These are phyloP conservation scores for Penicillium fuscoglaucum DNA, from an alignment of 2,329 filamentous ascomycete species.

Conservation along the genomic window DNA sequence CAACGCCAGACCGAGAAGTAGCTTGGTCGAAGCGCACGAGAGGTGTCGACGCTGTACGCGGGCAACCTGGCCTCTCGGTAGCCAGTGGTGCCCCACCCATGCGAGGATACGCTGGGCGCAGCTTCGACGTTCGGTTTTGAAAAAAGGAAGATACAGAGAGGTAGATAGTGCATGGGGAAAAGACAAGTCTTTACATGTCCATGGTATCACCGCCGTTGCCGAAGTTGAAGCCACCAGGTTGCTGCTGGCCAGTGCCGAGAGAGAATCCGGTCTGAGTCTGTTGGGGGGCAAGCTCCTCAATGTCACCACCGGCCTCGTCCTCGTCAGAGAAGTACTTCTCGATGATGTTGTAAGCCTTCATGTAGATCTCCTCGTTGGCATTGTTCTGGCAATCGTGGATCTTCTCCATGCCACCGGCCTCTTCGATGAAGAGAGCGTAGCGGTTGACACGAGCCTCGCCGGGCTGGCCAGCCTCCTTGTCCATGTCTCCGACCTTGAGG, in stretches of 20 bases:
- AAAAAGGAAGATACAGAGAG: neutral
- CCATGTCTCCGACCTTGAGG: conserved; percentile 97
- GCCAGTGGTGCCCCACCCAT: neutral
- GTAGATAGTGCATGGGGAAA: neutral
- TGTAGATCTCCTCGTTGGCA: conserved; percentile 99
- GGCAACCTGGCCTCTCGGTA: neutral
- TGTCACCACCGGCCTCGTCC: conserved; percentile 75
- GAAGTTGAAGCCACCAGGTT: conserved; percentile 86
- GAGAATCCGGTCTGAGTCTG: conserved; percentile 74
- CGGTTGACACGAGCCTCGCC: conserved; percentile 70
- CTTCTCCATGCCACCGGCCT: conserved; percentile 99
- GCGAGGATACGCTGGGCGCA: conserved; percentile 1
- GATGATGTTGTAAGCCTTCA: conserved; percentile 99
- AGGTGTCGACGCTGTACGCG: neutral
- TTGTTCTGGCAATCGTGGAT: conserved; percentile 99
- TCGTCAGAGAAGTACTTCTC: conserved; percentile 99
- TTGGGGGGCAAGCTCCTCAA: conserved; percentile 75
- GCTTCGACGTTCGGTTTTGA: conserved; percentile 4
- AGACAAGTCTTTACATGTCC: conserved; percentile 62
- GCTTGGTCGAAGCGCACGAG: conserved; percentile 1
- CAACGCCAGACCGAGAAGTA: conserved; percentile 3
- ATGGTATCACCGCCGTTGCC: conserved; percentile 71
- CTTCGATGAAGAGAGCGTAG: conserved; percentile 97
- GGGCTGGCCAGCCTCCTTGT: conserved; percentile 75
- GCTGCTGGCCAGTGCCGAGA: conserved; percentile 64